Evolutionary conservation across 805 yeast species (phyloP), one percentile per base, ranked within the genome.

Genomic region (Schizosaccharomyces octosporus): DNA sequence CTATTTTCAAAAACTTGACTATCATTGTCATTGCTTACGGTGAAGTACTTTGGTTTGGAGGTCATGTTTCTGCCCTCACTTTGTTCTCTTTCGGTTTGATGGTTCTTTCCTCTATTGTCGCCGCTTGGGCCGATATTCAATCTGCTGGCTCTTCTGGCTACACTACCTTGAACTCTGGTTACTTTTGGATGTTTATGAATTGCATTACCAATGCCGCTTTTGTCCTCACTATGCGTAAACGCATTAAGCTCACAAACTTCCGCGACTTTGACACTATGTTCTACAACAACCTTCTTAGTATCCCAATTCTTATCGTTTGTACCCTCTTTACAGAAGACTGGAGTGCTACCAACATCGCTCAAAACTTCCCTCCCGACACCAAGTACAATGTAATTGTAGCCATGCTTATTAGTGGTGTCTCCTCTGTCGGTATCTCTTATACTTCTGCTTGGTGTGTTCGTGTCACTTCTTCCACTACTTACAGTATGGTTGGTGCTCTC

Each of bases 381-480:
- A 80, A 89, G 72, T 73, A 76, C 65, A 78, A 90, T 55, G 79
- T 87, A 63, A 78, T 87, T 65, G 73, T 83, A 57, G 83, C 87
- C 67, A 89, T 93, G 95, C 69, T 93, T 65, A 79, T 90, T 70
- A 87, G 96, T 45, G 98, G 98, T 73, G 80, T 86, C 67, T 84
- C 95, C 57, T 84, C 97, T 41, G 95, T 93, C 61, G 97, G 95
- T 76, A 93, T 93, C 72, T 90, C 97, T 57, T 93, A 93, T 81
- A 87, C 96, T 74, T 88, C 97, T 13, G 98, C 97, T 64, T 93
- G 98, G 98, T 93, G 98, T 81, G 95, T 93, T 66, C 87, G 98
- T 77, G 97, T 93, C 65, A 93, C 98, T 55, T 87, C 97, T 27
- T 89, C 97, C 32, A 93, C 98, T 62, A 93, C 98, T 62, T 93